Conservation (phyloP, 345 rosid genomes). For the Excoecaria cochinchinensis region DNA sequence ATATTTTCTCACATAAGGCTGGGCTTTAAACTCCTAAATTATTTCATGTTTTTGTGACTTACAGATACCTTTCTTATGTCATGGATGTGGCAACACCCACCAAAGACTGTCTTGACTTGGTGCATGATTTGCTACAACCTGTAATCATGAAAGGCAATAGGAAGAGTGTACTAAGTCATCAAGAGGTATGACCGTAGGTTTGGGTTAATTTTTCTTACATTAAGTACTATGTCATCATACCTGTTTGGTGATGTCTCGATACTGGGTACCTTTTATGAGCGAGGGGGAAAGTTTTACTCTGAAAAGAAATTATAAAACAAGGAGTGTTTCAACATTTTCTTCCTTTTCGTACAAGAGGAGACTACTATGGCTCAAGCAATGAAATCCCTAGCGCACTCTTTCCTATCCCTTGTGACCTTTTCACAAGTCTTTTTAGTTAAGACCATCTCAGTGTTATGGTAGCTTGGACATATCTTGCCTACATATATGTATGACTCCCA, state of each 20-base stretch:
- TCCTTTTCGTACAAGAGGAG: neutral
- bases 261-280: neutral
- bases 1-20: neutral
- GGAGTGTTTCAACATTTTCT: neutral
- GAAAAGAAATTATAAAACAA: neutral
- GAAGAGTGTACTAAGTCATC: conserved; percentile 29
- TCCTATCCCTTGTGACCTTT: neutral
- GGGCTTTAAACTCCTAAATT: conserved; percentile 1
- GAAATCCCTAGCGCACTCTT: neutral
- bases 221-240: no score
- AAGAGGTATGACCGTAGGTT: conserved; percentile 23
- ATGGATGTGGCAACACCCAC: conserved; percentile 38
- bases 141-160: conserved; percentile 29
- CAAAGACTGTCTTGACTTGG: conserved; percentile 29
- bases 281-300: neutral
- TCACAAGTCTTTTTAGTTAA: neutral
- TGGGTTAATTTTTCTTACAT: neutral
- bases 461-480: neutral
- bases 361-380: neutral
- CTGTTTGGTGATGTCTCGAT: no score
- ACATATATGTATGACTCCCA: neutral
- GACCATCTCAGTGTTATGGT: neutral
- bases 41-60: neutral
- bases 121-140: conserved; percentile 23
- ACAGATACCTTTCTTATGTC: conserved; percentile 30